These are phyloP conservation scores for Penicillium sp. DNA, from an alignment of 2,329 filamentous ascomycete genomes.

Conservation along the genomic window DNA sequence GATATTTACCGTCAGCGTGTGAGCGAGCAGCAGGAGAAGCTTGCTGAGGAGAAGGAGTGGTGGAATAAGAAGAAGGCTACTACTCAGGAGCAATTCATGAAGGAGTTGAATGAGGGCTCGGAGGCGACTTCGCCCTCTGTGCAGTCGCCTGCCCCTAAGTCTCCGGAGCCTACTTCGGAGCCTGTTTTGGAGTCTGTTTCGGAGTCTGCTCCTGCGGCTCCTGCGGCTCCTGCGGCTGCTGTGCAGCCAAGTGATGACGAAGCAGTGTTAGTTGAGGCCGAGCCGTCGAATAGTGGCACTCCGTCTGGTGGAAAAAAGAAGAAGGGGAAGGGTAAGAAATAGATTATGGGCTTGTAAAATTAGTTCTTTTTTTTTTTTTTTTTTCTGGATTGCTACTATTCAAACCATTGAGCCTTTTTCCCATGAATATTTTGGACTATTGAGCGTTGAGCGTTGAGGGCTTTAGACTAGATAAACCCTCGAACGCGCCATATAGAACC, in stretches of 20 bases:
- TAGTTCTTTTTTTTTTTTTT: slow-evolving; percentile 9
- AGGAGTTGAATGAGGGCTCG: slow-evolving; percentile 62
- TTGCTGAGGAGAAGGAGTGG: slow-evolving; percentile 77
- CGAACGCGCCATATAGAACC: too few relatives aligned
- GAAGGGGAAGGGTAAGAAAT: slow-evolving; percentile 52
- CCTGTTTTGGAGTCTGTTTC: slow-evolving; percentile 1
- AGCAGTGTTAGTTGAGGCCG: slow-evolving; percentile 73
- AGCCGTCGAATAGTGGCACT: slow-evolving; percentile 40
- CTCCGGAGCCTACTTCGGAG: slow-evolving; percentile 18
- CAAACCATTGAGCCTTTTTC: not conserved
- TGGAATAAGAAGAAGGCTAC: slow-evolving; percentile 81
- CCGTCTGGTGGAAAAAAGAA: slow-evolving; percentile 37
- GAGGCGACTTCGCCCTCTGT: slow-evolving; percentile 10
- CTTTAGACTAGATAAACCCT: not conserved
- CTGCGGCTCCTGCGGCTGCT: slow-evolving; percentile 31
- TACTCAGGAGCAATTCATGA: slow-evolving; percentile 77
- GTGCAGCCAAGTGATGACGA: slow-evolving; percentile 64
- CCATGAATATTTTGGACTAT: not conserved
- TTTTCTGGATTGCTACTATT: slow-evolving; percentile 2
- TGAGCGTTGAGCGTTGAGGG: not conserved
- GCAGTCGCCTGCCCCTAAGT: slow-evolving; percentile 18
- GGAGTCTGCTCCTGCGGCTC: slow-evolving; percentile 32
- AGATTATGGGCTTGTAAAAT: slow-evolving; percentile 17
- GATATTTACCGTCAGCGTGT: slow-evolving; percentile 71
- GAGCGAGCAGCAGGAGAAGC: slow-evolving; percentile 70